These are phyloP conservation scores for Ceratocystis papillata DNA, from an alignment of 2,329 filamentous ascomycete genomes.

Conservation along the genomic window DNA sequence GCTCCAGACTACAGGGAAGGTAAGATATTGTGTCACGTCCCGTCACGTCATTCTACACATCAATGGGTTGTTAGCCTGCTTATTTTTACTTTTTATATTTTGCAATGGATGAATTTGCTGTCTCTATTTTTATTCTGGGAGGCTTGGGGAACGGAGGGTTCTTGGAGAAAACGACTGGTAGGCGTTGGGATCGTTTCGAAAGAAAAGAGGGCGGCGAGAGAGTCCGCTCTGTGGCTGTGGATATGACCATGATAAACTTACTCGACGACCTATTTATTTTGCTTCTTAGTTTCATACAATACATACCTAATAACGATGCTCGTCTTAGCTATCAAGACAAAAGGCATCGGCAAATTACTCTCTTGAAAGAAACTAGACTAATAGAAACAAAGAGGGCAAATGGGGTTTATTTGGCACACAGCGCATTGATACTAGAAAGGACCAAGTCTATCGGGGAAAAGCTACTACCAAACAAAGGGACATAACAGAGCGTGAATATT, in stretches of 20 bases:
- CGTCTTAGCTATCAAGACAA: conserved; percentile 7
- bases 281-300: conserved; percentile 7
- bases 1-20: neutral
- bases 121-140: neutral
- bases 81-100: neutral
- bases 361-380: neutral
- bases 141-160: neutral
- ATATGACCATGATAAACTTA: conserved; percentile 5
- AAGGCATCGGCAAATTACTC: neutral
- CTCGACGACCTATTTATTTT: conserved; percentile 14
- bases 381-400: neutral
- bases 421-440: neutral
- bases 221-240: neutral
- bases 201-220: neutral
- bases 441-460: neutral
- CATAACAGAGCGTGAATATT: neutral
- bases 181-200: conserved; percentile 4
- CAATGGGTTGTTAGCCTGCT: neutral
- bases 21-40: neutral
- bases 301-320: conserved; percentile 7
- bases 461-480: neutral
- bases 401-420: neutral
- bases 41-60: neutral
- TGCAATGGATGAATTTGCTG: neutral
- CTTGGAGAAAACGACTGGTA: conserved; percentile 2